Conservation (phyloP, 208 protist species). For the Crithidia brevicula region DNA sequence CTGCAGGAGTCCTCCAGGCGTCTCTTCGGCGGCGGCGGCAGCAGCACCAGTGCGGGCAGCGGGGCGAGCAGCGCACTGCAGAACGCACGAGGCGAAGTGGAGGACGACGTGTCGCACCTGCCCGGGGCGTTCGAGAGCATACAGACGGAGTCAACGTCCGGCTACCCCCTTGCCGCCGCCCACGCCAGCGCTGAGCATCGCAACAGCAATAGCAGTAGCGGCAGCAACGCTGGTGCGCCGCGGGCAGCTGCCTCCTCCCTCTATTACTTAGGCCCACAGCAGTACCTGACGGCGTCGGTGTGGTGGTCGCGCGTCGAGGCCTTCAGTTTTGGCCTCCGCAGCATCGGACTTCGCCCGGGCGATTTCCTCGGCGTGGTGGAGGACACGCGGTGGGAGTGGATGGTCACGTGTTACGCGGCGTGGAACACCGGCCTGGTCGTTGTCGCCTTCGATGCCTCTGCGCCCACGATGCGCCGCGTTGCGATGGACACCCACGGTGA, state of each 20-base stretch:
- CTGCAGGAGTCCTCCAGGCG: not conserved
- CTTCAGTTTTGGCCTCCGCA: conserved; percentile 60
- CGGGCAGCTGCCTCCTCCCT: conserved; percentile 12
- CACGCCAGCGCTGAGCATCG: too few species aligned
- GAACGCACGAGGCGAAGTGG: conserved; percentile 18
- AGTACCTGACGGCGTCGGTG: conserved; percentile 52
- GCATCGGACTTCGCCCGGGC: conserved; percentile 47
- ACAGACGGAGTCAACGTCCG: too few species aligned
- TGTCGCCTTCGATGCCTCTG: conserved; percentile 37
- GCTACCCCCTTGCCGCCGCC: too few species aligned
- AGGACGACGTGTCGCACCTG: conserved; percentile 21
- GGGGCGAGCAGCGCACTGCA: not conserved
- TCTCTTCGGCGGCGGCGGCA: not conserved
- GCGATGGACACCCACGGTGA: conserved; percentile 30
- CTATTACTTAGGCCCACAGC: conserved; percentile 48
- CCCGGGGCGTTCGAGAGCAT: not conserved
- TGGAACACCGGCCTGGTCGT: conserved; percentile 60
- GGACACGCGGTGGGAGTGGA: conserved; percentile 82
- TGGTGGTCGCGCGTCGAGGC: conserved; percentile 55
- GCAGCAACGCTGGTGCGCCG: not conserved
- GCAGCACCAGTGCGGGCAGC: not conserved
- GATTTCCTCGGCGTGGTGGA: conserved; percentile 54
- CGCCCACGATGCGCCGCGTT: conserved; percentile 31
- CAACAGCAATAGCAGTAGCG: not conserved
- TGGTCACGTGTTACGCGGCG: conserved; percentile 66